Percentiles rank a stretch among this genome's conserved stretches.
Conservation (phyloP, 208 protist species). For the Leishmania lainsoni region DNA sequence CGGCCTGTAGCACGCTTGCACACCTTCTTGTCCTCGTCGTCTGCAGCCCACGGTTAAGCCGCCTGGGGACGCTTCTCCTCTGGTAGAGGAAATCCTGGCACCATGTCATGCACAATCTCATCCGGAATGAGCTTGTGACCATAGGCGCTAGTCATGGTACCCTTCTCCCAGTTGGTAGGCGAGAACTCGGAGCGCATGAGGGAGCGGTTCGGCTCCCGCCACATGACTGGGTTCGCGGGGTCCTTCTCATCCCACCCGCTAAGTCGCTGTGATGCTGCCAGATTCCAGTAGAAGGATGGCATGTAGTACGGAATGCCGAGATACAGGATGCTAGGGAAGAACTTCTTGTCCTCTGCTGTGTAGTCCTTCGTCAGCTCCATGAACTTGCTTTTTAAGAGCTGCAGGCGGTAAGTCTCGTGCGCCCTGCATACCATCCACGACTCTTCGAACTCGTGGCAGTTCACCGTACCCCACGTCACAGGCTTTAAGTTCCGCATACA, state of each 20-base stretch:
- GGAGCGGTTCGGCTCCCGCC: conserved; percentile 87
- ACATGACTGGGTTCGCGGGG: conserved; percentile 87
- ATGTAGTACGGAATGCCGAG: conserved; percentile 81
- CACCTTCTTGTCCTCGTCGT: neutral
- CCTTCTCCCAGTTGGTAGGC: conserved; percentile 89
- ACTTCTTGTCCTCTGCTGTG: conserved; percentile 89
- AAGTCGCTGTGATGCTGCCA: conserved; percentile 84
- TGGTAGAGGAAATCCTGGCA: conserved; percentile 88
- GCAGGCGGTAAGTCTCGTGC: conserved; percentile 86
- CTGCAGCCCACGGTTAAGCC: neutral
- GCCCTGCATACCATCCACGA: conserved; percentile 88
- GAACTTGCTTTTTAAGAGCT: conserved; percentile 90
- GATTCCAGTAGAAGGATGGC: conserved; percentile 81
- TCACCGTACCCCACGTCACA: conserved; percentile 83
- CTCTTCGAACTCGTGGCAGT: conserved; percentile 92
- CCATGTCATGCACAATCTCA: conserved; percentile 84
- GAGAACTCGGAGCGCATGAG: conserved; percentile 90
- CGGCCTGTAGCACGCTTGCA: neutral
- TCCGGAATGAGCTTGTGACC: conserved; percentile 88
- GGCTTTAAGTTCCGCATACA: conserved; percentile 88
- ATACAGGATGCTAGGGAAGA: conserved; percentile 88
- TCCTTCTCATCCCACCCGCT: conserved; percentile 91
- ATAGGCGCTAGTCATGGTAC: conserved; percentile 83
- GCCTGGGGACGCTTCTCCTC: conserved; percentile 82
- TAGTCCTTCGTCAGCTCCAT: conserved; percentile 93